A percentile compares a stretch with the other conserved stretches of the same genome.
phyloP scores from a whole-genome alignment of 169 alveolate species.

The Eimeria tenella region DNA sequence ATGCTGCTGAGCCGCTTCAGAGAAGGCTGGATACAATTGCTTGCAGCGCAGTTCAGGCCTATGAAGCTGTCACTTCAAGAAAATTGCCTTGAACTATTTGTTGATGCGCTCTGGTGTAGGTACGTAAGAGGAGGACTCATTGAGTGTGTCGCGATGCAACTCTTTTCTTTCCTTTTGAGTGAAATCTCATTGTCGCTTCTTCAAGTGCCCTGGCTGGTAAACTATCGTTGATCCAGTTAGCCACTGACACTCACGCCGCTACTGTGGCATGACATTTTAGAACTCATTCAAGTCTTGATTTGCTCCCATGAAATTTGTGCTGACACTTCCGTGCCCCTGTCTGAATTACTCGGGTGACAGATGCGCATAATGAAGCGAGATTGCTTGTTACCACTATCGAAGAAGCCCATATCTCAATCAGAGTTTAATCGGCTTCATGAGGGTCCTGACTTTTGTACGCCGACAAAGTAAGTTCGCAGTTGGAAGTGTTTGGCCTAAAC shows the following conservation, averaged over 20 bases:
- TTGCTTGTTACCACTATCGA: constrained; percentile 39
- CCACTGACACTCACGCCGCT: no score
- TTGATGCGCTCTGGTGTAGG: constrained; percentile 58
- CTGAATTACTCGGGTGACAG: constrained; percentile 35
- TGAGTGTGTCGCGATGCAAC: constrained; percentile 73
- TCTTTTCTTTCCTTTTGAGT: constrained; percentile 59
- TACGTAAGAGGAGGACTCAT: constrained; percentile 79
- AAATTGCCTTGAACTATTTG: not conserved
- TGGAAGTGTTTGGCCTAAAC: not conserved
- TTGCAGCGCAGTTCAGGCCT: not conserved
- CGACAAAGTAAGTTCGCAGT: constrained; percentile 31
- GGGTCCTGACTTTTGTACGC: constrained; percentile 77
- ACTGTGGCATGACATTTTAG: no score
- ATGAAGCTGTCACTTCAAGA: not conserved
- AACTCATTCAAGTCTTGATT: not conserved
- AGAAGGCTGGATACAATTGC: no score
- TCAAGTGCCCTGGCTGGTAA: constrained; percentile 74
- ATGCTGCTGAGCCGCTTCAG: no score
- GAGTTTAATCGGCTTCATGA: constrained; percentile 73
- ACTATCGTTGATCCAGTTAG: no score
- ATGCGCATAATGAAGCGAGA: constrained; percentile 43
- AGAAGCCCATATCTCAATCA: constrained; percentile 68
- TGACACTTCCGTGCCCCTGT: no score
- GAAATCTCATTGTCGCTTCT: constrained; percentile 65
- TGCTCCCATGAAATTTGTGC: not conserved